phyloP scores from a whole-genome alignment of 352 stramenopile species.

The Phytophthora ramorum region DNA sequence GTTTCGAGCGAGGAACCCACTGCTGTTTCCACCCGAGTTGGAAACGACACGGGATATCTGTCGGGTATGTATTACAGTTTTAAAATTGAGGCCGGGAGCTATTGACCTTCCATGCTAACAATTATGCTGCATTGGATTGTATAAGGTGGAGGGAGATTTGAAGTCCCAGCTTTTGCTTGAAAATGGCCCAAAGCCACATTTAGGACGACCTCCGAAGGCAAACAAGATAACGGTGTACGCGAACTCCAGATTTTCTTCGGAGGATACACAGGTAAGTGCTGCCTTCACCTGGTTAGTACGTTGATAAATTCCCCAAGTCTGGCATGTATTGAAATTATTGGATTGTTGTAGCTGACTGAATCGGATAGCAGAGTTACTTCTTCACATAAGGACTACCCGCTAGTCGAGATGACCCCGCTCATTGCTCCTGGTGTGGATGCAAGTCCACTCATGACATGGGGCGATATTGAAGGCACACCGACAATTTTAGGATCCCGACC shows the following conservation, averaged over 20 bases:
- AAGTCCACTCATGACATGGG: conserved; percentile 88
- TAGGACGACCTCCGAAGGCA: conserved; percentile 34
- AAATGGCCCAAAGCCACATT: conserved; percentile 35
- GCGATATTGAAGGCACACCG: conserved; percentile 83
- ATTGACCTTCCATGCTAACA: no score
- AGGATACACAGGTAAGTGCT: conserved; percentile 32
- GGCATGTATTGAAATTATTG: neutral
- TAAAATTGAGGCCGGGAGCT: no score
- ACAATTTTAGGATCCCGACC: conserved; percentile 52
- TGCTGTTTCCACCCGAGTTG: conserved; percentile 82
- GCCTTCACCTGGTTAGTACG: neutral
- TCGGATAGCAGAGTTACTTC: conserved; percentile 1
- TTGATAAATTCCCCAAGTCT: neutral
- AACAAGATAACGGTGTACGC: conserved; percentile 70
- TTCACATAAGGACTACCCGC: conserved; percentile 37
- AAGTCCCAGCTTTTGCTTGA: conserved; percentile 48
- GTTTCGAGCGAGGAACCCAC: conserved; percentile 74
- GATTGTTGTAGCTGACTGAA: conserved; percentile 4
- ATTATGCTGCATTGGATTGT: neutral
- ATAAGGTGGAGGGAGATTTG: conserved; percentile 33
- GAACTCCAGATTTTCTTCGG: conserved; percentile 71
- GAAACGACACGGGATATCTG: conserved; percentile 65
- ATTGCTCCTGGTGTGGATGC: conserved; percentile 76
- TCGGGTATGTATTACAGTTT: conserved; percentile 39
- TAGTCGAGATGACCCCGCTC: conserved; percentile 84